Evolutionary conservation across 768 basidiomycete genomes (phyloP).

Genomic region (Favolaschia claudopus): DNA sequence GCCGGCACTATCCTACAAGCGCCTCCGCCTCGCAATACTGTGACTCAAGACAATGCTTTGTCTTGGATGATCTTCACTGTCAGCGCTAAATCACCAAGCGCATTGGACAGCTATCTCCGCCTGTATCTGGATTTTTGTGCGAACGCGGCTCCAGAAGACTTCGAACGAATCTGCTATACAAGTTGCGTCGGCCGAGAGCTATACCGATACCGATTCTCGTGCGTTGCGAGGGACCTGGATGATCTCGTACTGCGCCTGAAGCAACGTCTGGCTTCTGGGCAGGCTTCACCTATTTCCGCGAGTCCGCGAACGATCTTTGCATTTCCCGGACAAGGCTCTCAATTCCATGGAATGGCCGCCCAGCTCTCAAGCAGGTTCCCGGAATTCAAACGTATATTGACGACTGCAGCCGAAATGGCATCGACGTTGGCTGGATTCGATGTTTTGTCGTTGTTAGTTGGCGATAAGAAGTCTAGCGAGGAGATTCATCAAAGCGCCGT

Average conservation of each 20-base stretch:
- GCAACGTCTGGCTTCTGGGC: conserved; percentile 30
- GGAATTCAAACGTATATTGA: conserved; percentile 37
- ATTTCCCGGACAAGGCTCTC: conserved; percentile 48
- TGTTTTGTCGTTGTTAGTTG: conserved; percentile 37
- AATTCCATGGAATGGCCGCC: conserved; percentile 45
- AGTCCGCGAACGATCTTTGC: conserved; percentile 32
- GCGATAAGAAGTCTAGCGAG: conserved; percentile 9
- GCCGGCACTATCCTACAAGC: conserved; percentile 42
- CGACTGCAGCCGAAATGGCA: conserved; percentile 36
- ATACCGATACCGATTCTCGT: conserved; percentile 43
- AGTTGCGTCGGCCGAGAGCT: conserved; percentile 45
- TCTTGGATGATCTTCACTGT: conserved; percentile 40
- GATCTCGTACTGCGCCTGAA: conserved; percentile 41
- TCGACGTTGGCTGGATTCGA: conserved; percentile 35
- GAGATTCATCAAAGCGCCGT: conserved; percentile 42
- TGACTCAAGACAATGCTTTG: background rate
- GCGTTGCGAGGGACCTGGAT: conserved; percentile 39
- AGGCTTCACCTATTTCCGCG: background rate
- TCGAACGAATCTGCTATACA: conserved; percentile 45
- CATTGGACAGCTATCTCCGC: conserved; percentile 37
- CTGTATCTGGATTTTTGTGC: conserved; percentile 43
- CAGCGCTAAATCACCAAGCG: conserved; percentile 42
- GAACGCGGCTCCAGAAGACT: conserved; percentile 29
- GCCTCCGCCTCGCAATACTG: conserved; percentile 23
- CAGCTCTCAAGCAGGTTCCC: conserved; percentile 38